Conservation (phyloP, 2,329 filamentous ascomycete species). For the Malbranchea zuffiana region DNA sequence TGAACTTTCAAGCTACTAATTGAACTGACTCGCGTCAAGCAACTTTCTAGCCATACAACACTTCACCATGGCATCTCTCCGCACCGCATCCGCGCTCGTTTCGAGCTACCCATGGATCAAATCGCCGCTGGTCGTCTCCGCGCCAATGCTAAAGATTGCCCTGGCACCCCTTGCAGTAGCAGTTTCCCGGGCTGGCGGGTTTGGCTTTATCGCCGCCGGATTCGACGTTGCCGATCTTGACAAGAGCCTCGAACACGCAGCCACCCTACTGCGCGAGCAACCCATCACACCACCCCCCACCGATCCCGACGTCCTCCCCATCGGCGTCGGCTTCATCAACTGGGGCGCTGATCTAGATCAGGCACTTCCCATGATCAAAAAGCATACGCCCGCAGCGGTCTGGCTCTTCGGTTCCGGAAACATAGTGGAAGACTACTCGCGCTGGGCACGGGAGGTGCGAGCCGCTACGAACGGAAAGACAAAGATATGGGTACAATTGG, state of each 20-base stretch:
- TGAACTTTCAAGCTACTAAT: no score
- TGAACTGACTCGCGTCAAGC: no score
- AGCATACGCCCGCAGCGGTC: slow-evolving; percentile 28
- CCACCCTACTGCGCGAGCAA: slow-evolving; percentile 15
- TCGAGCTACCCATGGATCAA: slow-evolving; percentile 47
- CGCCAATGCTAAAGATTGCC: slow-evolving; percentile 59
- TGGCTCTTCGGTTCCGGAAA: slow-evolving; percentile 32
- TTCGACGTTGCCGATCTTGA: slow-evolving; percentile 32
- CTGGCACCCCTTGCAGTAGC: slow-evolving; percentile 47
- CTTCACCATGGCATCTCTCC: slow-evolving; percentile 3
- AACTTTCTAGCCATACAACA: no score
- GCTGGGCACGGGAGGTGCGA: slow-evolving; percentile 35
- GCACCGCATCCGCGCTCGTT: slow-evolving; percentile 6
- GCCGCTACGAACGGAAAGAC: slow-evolving; percentile 28
- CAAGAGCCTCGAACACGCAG: slow-evolving; percentile 22
- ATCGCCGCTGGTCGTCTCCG: slow-evolving; percentile 48
- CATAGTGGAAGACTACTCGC: slow-evolving; percentile 20
- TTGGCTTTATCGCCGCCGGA: slow-evolving; percentile 50
- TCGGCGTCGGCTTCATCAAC: slow-evolving; percentile 33
- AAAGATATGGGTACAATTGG: slow-evolving; percentile 45
- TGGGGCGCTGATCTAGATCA: slow-evolving; percentile 27
- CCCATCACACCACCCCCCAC: slow-evolving; percentile 1
- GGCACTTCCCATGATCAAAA: slow-evolving; percentile 22
- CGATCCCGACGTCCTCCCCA: slow-evolving; percentile 21
- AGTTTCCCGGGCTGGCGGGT: slow-evolving; percentile 45